Base-by-base conservation (phyloP, 495 filamentous ascomycete species). In the Penicillium simplicissimum region DNA sequence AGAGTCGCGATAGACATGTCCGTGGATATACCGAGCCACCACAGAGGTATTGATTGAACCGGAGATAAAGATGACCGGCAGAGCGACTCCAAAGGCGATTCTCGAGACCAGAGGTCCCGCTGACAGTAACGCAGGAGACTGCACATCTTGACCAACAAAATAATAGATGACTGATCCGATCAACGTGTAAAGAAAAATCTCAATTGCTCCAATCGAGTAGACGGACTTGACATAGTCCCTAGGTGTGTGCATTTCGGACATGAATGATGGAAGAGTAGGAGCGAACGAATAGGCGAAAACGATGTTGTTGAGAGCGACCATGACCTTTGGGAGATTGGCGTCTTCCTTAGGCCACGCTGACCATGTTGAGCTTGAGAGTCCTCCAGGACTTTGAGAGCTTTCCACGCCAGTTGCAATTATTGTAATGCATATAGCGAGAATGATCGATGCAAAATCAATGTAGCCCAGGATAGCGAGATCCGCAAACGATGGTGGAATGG, bases 221-320 rank as follows among this genome's bases (percentile, higher is more conserved):
- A 90, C 80, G 0, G 88, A 81, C 72, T 88, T 89, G 56, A 75
- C 69, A 62, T 79, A 89, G 65, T 90, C 84, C 33, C 67, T 64
- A 0, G 87, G 88, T 0, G 85, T 85, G 66, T 87, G 85, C 84
- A 92, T 88, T 70, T 92, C 89, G 49, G 85, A 81, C 78, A 89
- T 88, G 71, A 92, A 89, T 21, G 78, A 82, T 69, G 90, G 88
- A 79, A 78, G 83, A 78, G 75, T 88, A 63, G 81, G 87, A 73
- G 75, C 88, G 66, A 84, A 89, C 13, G 73, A 70, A 78, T 76
- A 77, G 19, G 89, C 87, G 65, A 92, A 88, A 49, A 88, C 80
- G 49, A 90, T 90, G 75, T 90, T 90, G 55, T 82, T 83, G 54
- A 88, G 77, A 11, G 86, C 85, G 51, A 88, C 82, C 63, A 90